phyloP scores from a whole-genome alignment of 805 yeast genomes.

The Yarrowia divulgata region DNA sequence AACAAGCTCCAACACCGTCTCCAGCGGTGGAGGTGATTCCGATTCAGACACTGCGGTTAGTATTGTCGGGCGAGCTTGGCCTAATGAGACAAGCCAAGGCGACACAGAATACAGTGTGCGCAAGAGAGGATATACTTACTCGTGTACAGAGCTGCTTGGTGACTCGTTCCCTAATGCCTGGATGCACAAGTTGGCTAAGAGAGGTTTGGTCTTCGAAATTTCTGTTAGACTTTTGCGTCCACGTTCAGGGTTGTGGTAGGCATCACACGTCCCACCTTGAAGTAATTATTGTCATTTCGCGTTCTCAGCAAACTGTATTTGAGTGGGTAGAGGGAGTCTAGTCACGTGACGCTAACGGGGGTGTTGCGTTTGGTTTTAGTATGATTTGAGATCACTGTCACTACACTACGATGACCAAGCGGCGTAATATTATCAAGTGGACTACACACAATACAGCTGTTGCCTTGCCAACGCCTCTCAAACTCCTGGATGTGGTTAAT shows the following conservation, averaged over 20 bases:
- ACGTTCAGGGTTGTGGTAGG: constrained; percentile 34
- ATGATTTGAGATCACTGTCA: too few species aligned
- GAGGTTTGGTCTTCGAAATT: constrained; percentile 1
- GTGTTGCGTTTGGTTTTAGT: too few species aligned
- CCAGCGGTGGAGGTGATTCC: constrained; percentile 30
- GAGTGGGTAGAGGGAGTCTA: too few species aligned
- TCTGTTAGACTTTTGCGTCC: constrained; percentile 1
- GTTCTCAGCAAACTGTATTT: not conserved
- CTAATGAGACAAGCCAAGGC: not conserved
- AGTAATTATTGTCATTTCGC: not conserved
- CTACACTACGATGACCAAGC: too few species aligned
- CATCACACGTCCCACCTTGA: not conserved
- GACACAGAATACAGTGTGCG: not conserved
- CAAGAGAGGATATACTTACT: constrained; percentile 10
- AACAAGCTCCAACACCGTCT: constrained; percentile 31
- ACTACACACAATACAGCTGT: too few species aligned
- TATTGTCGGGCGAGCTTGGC: not conserved
- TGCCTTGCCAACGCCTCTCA: too few species aligned
- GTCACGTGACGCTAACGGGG: too few species aligned
- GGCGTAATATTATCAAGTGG: too few species aligned
- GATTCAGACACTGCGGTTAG: constrained; percentile 32
- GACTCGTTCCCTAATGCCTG: constrained; percentile 5
- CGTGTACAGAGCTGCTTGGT: constrained; percentile 21
- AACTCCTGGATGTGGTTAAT: too few species aligned
- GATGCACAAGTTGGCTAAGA: constrained; percentile 27